Evolutionary conservation across 1,284 basidiomycete species (phyloP).

Genomic region (Moniliophthora roreri): DNA sequence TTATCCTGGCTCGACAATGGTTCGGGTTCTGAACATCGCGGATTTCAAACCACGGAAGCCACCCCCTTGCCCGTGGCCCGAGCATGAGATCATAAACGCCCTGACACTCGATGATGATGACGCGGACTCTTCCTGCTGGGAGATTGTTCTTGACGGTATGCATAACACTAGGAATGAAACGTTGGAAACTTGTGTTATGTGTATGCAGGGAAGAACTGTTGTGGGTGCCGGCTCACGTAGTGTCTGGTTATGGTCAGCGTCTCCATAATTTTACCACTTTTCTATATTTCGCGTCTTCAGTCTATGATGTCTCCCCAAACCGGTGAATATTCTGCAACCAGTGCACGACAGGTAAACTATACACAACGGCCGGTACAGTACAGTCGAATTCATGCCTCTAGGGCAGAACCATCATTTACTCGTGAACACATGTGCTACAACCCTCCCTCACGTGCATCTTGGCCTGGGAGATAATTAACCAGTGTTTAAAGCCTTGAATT

Average conservation of each 20-base stretch:
- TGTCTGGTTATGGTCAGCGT: constrained; percentile 39
- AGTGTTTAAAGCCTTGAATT: no score
- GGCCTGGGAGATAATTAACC: no score
- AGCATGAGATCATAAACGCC: constrained; percentile 1
- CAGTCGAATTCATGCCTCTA: constrained; percentile 5
- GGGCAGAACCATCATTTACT: constrained; percentile 24
- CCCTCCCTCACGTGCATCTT: no score
- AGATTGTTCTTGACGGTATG: background rate
- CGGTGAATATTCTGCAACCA: constrained; percentile 11
- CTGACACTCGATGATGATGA: background rate
- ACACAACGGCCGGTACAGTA: constrained; percentile 6
- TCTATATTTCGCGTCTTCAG: background rate
- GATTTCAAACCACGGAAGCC: constrained; percentile 38
- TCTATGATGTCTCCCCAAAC: background rate
- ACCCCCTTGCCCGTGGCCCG: constrained; percentile 16
- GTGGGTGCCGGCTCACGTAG: constrained; percentile 37
- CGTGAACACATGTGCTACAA: constrained; percentile 31
- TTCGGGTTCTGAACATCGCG: constrained; percentile 48
- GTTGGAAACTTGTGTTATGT: constrained; percentile 35
- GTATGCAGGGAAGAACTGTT: constrained; percentile 41
- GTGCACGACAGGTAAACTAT: constrained; percentile 12
- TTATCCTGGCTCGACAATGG: constrained; percentile 36
- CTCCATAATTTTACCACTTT: background rate
- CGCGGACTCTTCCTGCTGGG: constrained; percentile 4
- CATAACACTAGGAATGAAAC: background rate